Evolutionary conservation across 768 basidiomycete genomes (phyloP).

Genomic region (Mycena belliarum): DNA sequence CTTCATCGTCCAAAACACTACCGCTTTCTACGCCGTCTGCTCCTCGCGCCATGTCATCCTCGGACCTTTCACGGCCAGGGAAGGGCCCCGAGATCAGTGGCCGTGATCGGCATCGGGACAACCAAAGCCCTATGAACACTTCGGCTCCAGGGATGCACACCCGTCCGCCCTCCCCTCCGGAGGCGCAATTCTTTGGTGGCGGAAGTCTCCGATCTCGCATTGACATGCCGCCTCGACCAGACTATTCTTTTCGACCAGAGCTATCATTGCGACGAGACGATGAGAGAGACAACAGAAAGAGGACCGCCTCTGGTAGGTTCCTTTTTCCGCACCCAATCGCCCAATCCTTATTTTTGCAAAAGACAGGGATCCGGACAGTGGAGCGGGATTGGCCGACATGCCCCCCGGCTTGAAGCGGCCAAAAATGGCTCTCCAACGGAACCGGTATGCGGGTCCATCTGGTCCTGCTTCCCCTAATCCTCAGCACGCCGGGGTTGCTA

Average conservation of each 20-base stretch:
- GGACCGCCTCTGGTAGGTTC: constrained; percentile 63
- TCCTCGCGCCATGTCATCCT: constrained; percentile 68
- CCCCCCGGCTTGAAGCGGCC: constrained; percentile 9
- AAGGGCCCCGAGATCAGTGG: constrained; percentile 40
- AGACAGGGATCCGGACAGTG: constrained; percentile 16
- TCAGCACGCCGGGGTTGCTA: constrained; percentile 3
- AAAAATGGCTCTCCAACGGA: constrained; percentile 14
- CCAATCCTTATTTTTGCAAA: not conserved
- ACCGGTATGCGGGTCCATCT: constrained; percentile 8
- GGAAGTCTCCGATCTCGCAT: constrained; percentile 58
- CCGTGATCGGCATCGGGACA: constrained; percentile 40
- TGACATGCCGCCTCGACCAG: constrained; percentile 46
- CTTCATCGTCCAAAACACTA: constrained; percentile 43
- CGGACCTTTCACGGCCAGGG: constrained; percentile 40
- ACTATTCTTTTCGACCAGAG: constrained; percentile 48
- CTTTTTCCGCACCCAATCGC: not conserved
- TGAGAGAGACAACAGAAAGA: constrained; percentile 68
- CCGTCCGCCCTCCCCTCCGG: constrained; percentile 20
- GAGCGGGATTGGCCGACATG: constrained; percentile 8
- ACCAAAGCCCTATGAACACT: constrained; percentile 16
- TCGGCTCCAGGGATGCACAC: constrained; percentile 25
- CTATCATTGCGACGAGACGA: constrained; percentile 51
- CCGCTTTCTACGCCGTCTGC: constrained; percentile 67
- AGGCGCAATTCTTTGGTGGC: constrained; percentile 1
- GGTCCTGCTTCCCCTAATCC: constrained; percentile 13